These are phyloP conservation scores for Pichia sp. DNA, from an alignment of 1,139 yeast species.

Conservation along the genomic window DNA sequence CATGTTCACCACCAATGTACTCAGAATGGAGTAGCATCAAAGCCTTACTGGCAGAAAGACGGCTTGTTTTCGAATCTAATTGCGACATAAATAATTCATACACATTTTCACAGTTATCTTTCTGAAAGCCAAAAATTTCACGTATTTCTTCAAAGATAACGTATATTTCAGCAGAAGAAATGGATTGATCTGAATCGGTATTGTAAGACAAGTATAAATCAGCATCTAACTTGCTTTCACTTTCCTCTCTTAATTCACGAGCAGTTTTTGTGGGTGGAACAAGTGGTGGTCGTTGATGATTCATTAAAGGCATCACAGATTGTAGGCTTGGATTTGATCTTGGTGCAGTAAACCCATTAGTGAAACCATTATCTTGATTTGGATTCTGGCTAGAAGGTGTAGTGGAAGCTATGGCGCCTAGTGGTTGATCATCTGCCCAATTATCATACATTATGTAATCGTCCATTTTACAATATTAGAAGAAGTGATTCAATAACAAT, in stretches of 20 bases:
- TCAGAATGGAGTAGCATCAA: slow-evolving; percentile 89
- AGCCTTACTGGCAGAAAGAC: slow-evolving; percentile 97
- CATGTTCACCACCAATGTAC: slow-evolving; percentile 90
- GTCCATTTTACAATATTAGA: neutral
- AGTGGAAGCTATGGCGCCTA: neutral
- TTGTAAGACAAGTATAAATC: slow-evolving; percentile 98
- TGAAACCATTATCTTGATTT: neutral
- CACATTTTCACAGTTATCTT: slow-evolving; percentile 96
- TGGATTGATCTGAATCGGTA: slow-evolving; percentile 81
- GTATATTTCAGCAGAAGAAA: slow-evolving; percentile 81
- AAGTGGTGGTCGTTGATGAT: neutral
- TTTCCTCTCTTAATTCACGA: slow-evolving; percentile 6
- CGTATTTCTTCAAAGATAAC: slow-evolving; percentile 86
- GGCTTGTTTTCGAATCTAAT: slow-evolving; percentile 89
- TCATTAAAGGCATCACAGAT: neutral
- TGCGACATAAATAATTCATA: slow-evolving; percentile 92
- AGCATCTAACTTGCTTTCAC: slow-evolving; percentile 20
- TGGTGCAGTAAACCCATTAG: neutral
- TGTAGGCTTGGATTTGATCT: neutral
- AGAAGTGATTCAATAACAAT: no score
- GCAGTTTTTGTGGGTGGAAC: neutral
- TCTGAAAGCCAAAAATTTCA: slow-evolving; percentile 92
- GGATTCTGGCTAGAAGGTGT: neutral
- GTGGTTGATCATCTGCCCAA: neutral
- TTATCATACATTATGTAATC: neutral